Conservation (phyloP, 768 basidiomycete genomes). For the Nidularia sp. region DNA sequence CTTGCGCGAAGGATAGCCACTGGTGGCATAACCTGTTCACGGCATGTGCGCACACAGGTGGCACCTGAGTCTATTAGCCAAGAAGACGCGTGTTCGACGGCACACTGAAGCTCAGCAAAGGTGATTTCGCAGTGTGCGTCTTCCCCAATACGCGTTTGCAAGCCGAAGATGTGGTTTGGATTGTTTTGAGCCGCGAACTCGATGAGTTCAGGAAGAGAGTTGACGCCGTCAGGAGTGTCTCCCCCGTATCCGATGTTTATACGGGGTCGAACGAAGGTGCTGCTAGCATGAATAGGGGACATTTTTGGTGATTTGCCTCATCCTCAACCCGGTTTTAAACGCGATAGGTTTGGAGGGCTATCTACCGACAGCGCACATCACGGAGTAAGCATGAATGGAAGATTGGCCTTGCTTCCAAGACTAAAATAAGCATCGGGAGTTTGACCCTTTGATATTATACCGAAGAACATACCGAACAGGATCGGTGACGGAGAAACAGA, state of each 20-base stretch:
- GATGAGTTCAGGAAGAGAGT: constrained; percentile 31
- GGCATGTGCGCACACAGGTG: constrained; percentile 16
- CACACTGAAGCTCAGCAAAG: constrained; percentile 24
- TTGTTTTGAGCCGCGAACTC: constrained; percentile 29
- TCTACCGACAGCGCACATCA: no score
- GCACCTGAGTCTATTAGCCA: constrained; percentile 26
- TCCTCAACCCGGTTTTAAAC: no score
- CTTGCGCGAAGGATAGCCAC: constrained; percentile 32
- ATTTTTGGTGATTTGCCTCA: not conserved
- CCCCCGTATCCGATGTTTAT: constrained; percentile 27
- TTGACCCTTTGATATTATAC: no score
- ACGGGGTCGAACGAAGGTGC: constrained; percentile 28
- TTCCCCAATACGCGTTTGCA: constrained; percentile 22
- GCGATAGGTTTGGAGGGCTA: no score
- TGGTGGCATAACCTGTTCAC: constrained; percentile 19
- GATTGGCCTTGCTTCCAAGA: no score
- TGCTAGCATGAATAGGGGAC: not conserved
- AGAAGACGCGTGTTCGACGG: constrained; percentile 25
- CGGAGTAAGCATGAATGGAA: no score
- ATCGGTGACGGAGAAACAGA: no score
- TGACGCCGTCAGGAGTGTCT: constrained; percentile 20
- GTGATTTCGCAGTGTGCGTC: constrained; percentile 22
- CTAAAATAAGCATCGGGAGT: no score
- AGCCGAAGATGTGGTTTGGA: constrained; percentile 27
- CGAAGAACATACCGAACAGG: no score